These are phyloP conservation scores for Globisporangium lucens DNA, from an alignment of 352 stramenopile species.

Conservation along the genomic window DNA sequence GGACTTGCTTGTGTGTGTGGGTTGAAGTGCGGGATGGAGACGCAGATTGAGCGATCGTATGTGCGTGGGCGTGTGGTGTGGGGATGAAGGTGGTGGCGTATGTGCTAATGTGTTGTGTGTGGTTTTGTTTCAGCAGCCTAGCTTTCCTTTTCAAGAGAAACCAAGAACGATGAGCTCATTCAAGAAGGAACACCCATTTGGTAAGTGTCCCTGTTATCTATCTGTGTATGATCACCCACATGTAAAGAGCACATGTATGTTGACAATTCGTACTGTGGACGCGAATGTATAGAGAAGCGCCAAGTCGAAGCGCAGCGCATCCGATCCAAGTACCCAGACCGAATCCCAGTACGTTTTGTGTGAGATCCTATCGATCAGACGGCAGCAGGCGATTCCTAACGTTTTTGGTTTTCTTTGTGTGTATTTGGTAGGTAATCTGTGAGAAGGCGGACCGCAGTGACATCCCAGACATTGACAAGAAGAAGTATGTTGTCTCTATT, in stretches of 20 bases:
- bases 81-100: not conserved
- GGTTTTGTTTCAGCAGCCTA: not conserved
- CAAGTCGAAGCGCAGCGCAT: constrained; percentile 98
- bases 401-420: not conserved
- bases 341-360: constrained; percentile 86
- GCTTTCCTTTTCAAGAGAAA: constrained; percentile 3
- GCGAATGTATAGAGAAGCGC: constrained; percentile 87
- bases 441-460: constrained; percentile 96
- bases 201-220: constrained; percentile 24
- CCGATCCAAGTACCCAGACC: constrained; percentile 98
- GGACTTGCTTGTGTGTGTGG: not conserved
- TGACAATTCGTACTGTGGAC: not conserved
- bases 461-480: constrained; percentile 99
- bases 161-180: constrained; percentile 75
- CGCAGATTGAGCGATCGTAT: not conserved
- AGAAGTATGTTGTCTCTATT: constrained; percentile 82
- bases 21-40: constrained; percentile 2
- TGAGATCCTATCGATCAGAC: not conserved
- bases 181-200: constrained; percentile 89
- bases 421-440: constrained; percentile 71
- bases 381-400: not conserved
- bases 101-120: not conserved
- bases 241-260: not conserved
- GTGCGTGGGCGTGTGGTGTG: not conserved
- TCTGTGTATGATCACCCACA: not conserved